These are phyloP conservation scores for Rubia peregrina DNA, from an alignment of 305 asterid genomes.

Conservation along the genomic window DNA sequence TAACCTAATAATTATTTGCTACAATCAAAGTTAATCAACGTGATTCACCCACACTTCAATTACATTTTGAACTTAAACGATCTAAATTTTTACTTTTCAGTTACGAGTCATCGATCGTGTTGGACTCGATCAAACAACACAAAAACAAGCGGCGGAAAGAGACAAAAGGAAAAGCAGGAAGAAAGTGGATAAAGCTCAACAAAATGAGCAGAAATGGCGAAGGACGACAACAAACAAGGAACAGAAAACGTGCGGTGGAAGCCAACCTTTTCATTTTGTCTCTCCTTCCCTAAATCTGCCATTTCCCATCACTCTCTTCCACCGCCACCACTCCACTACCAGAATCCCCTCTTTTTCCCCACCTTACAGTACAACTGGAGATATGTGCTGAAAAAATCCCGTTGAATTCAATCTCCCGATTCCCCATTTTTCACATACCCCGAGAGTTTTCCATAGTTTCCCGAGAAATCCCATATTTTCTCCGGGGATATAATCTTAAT, in stretches of 20 bases:
- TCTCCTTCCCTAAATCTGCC: background rate
- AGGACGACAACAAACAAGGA: slow-evolving; percentile 19
- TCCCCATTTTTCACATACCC: background rate
- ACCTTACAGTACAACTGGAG: background rate
- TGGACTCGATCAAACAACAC: background rate
- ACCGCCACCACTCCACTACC: background rate
- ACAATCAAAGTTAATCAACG: too few species aligned
- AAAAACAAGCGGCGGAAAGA: background rate
- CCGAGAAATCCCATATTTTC: background rate
- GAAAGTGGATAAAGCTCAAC: background rate
- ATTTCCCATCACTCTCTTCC: background rate
- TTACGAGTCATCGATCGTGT: background rate
- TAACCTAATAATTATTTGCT: too few species aligned
- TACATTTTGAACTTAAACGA: too few species aligned
- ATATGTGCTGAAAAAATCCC: background rate
- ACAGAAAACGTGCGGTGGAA: slow-evolving; percentile 37
- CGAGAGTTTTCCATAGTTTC: too few species aligned
- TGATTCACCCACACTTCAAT: too few species aligned
- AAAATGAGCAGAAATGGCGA: background rate
- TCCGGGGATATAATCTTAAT: background rate
- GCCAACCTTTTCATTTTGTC: slow-evolving; percentile 16
- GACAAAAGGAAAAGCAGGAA: background rate
- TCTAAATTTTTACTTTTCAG: background rate
- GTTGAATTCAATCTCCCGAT: background rate
- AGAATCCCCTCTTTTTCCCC: background rate